Conservation (phyloP, 2,329 filamentous ascomycete genomes). For the Trichophyton mentagrophytes region DNA sequence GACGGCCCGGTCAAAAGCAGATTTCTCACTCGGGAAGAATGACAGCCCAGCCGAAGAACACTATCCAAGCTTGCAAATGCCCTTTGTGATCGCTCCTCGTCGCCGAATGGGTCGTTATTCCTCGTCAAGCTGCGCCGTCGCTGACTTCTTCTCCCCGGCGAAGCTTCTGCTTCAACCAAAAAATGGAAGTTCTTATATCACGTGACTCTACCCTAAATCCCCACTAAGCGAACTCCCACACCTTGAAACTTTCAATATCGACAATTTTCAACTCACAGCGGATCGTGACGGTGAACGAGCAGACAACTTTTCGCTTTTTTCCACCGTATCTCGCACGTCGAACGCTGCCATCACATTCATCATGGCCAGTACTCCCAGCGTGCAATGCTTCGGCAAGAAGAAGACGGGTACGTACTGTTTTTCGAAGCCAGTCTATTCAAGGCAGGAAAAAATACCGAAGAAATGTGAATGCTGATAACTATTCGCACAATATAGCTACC, state of each 20-base stretch:
- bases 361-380: conserved; percentile 68
- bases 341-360: conserved; percentile 30
- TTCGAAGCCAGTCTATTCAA: neutral
- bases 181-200: conserved; percentile 14
- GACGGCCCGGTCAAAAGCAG: neutral
- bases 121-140: neutral
- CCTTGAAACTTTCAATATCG: conserved; percentile 18
- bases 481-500: conserved; percentile 44
- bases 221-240: conserved; percentile 34
- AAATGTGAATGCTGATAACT: conserved; percentile 22
- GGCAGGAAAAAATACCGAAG: neutral
- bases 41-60: neutral
- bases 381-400: conserved; percentile 99
- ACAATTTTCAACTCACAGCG: conserved; percentile 19
- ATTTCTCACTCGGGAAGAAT: neutral
- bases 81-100: neutral
- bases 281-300: conserved; percentile 23
- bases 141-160: neutral
- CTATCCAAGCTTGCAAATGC: neutral
- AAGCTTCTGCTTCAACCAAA: neutral
- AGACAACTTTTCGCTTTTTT: conserved; percentile 8
- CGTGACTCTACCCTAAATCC: conserved; percentile 23
- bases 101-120: neutral
- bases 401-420: conserved; percentile 48
- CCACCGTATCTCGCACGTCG: conserved; percentile 28